Evolutionary conservation across 2,329 filamentous ascomycete species (phyloP).

Genomic region (Aspergillus puulaauensis): DNA sequence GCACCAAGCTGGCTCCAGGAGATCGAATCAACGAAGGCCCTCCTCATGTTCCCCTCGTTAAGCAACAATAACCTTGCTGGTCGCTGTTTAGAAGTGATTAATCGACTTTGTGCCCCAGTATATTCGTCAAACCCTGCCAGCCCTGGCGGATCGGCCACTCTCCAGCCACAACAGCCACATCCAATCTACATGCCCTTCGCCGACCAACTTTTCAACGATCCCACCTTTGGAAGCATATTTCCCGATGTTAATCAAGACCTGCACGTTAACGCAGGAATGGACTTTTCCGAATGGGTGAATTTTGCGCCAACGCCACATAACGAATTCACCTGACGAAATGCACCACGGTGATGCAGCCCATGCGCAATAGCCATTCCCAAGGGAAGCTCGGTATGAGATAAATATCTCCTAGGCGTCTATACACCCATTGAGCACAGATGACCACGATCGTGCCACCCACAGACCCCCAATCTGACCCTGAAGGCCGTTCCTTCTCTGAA

Average conservation of each 20-base stretch:
- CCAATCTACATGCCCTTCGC: conserved; percentile 38
- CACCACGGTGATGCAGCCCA: background rate
- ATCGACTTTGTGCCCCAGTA: conserved; percentile 37
- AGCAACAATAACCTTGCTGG: conserved; percentile 40
- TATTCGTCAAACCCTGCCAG: conserved; percentile 17
- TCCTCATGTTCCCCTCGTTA: conserved; percentile 39
- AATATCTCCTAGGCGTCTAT: no score
- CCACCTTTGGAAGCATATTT: conserved; percentile 36
- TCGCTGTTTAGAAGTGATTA: conserved; percentile 41
- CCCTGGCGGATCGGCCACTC: conserved; percentile 14
- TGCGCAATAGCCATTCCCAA: background rate
- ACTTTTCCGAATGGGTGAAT: conserved; percentile 43
- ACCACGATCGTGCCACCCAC: background rate
- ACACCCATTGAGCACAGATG: background rate
- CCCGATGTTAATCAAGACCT: conserved; percentile 33
- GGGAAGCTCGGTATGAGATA: background rate
- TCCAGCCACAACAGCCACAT: conserved; percentile 13
- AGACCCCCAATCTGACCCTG: background rate
- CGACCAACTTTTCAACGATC: conserved; percentile 37
- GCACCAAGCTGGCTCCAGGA: conserved; percentile 39
- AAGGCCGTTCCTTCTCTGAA: background rate
- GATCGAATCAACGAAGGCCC: conserved; percentile 41
- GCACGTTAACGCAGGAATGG: conserved; percentile 30
- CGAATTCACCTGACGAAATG: conserved; percentile 15
- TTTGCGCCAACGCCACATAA: conserved; percentile 29